These are phyloP conservation scores for Coniella lustricola DNA, from an alignment of 2,329 filamentous ascomycete species.

Conservation along the genomic window DNA sequence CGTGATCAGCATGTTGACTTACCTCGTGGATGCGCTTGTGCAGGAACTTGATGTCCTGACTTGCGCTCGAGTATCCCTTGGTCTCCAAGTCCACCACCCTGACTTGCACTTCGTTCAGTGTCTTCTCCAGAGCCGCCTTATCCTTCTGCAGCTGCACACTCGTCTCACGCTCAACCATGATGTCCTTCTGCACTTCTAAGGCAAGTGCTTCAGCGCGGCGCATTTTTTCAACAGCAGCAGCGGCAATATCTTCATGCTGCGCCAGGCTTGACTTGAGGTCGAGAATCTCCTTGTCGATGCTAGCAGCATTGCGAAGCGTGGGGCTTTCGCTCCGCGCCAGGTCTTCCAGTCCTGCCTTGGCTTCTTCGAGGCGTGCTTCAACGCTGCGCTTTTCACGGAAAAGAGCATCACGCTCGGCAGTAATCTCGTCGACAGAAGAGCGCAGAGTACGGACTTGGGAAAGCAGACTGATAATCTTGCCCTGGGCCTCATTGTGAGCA, in stretches of 20 bases:
- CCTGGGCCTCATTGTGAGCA: constrained; percentile 90
- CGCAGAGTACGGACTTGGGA: constrained; percentile 83
- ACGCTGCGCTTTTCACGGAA: constrained; percentile 85
- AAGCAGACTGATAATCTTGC: constrained; percentile 83
- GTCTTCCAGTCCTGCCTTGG: constrained; percentile 81
- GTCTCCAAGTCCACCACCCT: constrained; percentile 90
- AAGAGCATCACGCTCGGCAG: constrained; percentile 76
- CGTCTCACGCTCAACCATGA: constrained; percentile 75
- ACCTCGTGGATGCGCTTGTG: constrained; percentile 95
- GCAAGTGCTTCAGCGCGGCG: constrained; percentile 81
- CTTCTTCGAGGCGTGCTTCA: constrained; percentile 78
- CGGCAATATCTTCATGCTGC: constrained; percentile 87
- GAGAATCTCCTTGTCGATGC: constrained; percentile 79
- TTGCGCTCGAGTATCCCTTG: constrained; percentile 90
- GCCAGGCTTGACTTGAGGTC: constrained; percentile 84
- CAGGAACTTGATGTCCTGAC: constrained; percentile 90
- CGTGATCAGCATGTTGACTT: constrained; percentile 28
- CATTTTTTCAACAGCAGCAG: constrained; percentile 95
- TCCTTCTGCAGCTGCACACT: constrained; percentile 80
- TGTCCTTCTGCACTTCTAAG: constrained; percentile 88
- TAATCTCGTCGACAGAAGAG: constrained; percentile 76
- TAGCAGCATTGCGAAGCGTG: constrained; percentile 81
- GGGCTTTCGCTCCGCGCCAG: constrained; percentile 79
- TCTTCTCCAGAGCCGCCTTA: constrained; percentile 84
- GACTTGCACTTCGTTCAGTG: constrained; percentile 82